These are phyloP conservation scores for Cercophora scortea DNA, from an alignment of 495 filamentous ascomycete species.

Conservation along the genomic window DNA sequence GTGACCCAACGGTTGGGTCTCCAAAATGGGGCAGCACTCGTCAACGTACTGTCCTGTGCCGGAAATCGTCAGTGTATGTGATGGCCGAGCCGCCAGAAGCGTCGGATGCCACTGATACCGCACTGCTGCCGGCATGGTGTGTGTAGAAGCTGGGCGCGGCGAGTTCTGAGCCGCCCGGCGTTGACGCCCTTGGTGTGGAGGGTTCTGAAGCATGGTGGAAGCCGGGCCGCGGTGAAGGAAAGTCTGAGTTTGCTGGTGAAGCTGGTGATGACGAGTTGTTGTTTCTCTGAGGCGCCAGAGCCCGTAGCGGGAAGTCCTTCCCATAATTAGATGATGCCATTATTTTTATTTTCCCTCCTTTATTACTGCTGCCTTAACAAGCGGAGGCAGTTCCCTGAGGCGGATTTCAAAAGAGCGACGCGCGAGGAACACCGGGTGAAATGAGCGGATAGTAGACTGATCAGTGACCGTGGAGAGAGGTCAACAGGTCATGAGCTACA, in stretches of 20 bases:
- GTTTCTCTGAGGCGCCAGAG: neutral
- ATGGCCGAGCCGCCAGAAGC: neutral
- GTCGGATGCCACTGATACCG: slow-evolving; percentile 1
- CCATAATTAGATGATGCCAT: neutral
- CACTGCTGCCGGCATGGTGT: neutral
- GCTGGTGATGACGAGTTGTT: neutral
- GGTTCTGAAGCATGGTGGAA: neutral
- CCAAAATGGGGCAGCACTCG: no score
- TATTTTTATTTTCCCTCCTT: neutral
- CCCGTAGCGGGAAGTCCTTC: slow-evolving; percentile 5
- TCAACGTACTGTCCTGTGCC: slow-evolving; percentile 6
- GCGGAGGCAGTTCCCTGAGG: no score
- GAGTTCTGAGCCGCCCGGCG: neutral
- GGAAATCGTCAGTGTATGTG: slow-evolving; percentile 6
- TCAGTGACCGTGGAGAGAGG: no score
- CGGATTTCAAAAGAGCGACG: no score
- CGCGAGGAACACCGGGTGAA: no score
- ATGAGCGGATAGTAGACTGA: no score
- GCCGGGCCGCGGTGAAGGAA: neutral
- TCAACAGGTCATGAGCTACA: neutral
- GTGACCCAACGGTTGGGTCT: neutral
- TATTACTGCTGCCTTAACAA: no score
- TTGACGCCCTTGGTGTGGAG: no score
- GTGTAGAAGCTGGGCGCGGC: neutral
- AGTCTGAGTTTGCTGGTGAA: slow-evolving; percentile 1